Base-by-base conservation (phyloP, 1,139 yeast genomes). In the Wickerhamomyces sp. region DNA sequence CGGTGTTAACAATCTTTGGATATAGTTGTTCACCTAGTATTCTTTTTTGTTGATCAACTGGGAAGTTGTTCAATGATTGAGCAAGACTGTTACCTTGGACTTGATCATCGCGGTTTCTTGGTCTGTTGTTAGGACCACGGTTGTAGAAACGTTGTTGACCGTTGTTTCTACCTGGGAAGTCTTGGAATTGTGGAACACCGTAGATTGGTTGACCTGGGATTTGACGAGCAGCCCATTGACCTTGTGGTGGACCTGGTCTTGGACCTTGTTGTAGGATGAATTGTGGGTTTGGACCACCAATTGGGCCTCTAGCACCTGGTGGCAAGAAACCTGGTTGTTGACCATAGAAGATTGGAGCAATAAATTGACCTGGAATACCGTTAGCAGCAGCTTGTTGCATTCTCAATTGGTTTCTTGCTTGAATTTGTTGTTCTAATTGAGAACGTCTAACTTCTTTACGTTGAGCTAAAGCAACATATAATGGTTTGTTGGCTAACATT, bases 401-500 rank as follows among this genome's bases (percentile, higher is more conserved):
- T 78, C 98, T 88, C 84, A 91, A 82, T 75, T 93, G 98, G 81
- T 89, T 90, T 79, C 96, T 88, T 59, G 97, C 98, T 71, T 88
- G 95, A 67, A 90, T 87, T 74, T 93, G 99, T 76, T 94, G 98
- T 71, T 90, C 94, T 68, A 94, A 79, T 77, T 93, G 98, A 63
- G 90, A 81, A 69, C 96, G 88, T 81, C 99, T 90, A 53, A 89
- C 96, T 65, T 93, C 99, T 77, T 90, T 91, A 73, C 97, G 88
- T 81, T 93, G 99, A 62, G 99, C 99, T 67, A 94, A 84, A 55
- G 98, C 97, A 72, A 93, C 99, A 69, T 93, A 93, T 67, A 93
- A 79, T 64, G 99, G 99, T 80, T 94, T 93, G 68, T 94, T 91
- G 62, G 82, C 83, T 62, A 93, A 81, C 87, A 93, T 87, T 70